These are phyloP conservation scores for Talaromyces atroroseus DNA, from an alignment of 2,329 filamentous ascomycete species.

Conservation along the genomic window DNA sequence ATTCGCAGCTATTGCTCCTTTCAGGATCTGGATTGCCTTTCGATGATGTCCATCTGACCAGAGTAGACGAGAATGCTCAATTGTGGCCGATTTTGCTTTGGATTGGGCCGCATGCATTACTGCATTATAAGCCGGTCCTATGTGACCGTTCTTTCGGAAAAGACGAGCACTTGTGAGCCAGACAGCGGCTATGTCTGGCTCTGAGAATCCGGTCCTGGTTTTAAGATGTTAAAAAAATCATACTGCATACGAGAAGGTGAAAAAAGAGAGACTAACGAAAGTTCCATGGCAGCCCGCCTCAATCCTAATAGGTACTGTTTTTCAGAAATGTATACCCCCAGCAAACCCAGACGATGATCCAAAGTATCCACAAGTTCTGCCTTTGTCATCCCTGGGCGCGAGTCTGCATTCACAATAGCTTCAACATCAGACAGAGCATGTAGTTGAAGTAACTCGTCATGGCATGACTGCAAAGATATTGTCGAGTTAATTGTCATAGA, in stretches of 20 bases:
- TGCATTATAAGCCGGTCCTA: constrained; percentile 83
- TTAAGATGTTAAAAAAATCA: background rate
- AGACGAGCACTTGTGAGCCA: constrained; percentile 16
- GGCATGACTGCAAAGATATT: constrained; percentile 73
- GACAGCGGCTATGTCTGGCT: constrained; percentile 23
- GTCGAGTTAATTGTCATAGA: constrained; percentile 72
- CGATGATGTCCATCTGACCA: constrained; percentile 92
- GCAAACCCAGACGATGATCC: constrained; percentile 72
- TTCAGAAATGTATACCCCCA: constrained; percentile 84
- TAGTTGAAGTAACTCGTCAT: constrained; percentile 77
- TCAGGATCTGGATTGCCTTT: constrained; percentile 87
- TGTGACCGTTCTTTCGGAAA: constrained; percentile 48
- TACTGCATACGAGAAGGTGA: background rate
- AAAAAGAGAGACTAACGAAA: constrained; percentile 43
- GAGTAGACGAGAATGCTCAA: constrained; percentile 86
- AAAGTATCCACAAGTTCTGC: constrained; percentile 49
- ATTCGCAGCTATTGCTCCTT: constrained; percentile 76
- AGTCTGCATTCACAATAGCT: constrained; percentile 55
- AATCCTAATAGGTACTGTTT: constrained; percentile 91
- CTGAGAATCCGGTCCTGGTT: constrained; percentile 10
- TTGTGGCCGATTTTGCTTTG: constrained; percentile 79
- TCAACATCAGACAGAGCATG: constrained; percentile 87
- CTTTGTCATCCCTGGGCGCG: constrained; percentile 21
- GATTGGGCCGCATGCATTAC: constrained; percentile 82
- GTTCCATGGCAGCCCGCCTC: constrained; percentile 78